These are phyloP conservation scores for Rosa persica DNA, from an alignment of 306 rosid species.

Conservation along the genomic window DNA sequence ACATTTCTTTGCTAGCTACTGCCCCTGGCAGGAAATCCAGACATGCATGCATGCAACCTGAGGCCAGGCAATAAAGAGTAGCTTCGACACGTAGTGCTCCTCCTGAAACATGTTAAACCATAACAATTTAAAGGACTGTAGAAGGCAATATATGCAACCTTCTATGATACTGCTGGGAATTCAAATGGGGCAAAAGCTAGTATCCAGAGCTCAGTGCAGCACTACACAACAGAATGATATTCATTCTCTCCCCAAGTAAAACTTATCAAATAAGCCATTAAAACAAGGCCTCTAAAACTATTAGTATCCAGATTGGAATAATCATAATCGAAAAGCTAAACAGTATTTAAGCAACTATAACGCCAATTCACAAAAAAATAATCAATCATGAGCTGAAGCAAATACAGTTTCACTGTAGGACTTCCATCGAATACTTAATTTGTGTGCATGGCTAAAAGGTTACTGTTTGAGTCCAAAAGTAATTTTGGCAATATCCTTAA, in stretches of 20 bases:
- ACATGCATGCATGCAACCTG: conserved; percentile 58
- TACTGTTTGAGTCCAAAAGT: too few relatives aligned
- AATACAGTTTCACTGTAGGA: not conserved
- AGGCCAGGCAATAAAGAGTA: conserved; percentile 83
- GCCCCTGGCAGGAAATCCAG: conserved; percentile 77
- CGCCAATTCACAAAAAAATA: not conserved
- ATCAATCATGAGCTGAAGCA: not conserved
- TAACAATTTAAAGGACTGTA: not conserved
- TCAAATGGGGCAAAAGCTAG: not conserved
- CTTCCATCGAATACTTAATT: not conserved
- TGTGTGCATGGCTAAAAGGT: too few relatives aligned
- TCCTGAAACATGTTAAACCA: conserved; percentile 48
- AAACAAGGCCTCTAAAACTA: not conserved
- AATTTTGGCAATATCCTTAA: too few relatives aligned
- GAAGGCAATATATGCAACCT: not conserved
- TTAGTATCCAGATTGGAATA: not conserved
- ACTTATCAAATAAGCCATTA: not conserved
- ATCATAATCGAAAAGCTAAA: not conserved
- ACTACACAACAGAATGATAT: not conserved
- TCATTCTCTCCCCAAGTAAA: not conserved
- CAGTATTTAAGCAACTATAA: not conserved
- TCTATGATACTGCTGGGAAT: too few relatives aligned
- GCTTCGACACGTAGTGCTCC: conserved; percentile 77
- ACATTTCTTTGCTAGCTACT: conserved; percentile 24
- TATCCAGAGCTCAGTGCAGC: not conserved